phyloP scores from a whole-genome alignment of 805 yeast genomes.

The Candida nemodendra region DNA sequence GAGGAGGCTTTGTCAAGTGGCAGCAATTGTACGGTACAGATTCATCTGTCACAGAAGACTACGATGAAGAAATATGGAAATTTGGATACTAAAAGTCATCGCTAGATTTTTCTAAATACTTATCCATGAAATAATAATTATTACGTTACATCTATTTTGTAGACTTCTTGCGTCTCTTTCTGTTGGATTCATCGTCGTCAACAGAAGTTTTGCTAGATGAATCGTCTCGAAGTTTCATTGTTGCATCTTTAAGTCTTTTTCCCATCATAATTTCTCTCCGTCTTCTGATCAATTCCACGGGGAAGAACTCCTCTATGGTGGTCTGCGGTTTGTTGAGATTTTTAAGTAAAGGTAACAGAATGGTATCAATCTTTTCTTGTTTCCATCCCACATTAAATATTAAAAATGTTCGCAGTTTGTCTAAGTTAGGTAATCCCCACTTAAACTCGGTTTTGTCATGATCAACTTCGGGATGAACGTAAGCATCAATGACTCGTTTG shows the following conservation, averaged over 20 bases:
- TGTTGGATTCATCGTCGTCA: constrained; percentile 4
- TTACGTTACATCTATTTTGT: background rate
- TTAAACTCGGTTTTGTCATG: constrained; percentile 70
- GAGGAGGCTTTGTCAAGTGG: constrained; percentile 89
- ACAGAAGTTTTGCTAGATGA: too few species aligned
- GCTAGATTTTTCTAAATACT: constrained; percentile 1
- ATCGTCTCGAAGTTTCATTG: constrained; percentile 43
- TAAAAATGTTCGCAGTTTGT: constrained; percentile 68
- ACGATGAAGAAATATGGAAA: constrained; percentile 42
- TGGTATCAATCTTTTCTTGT: constrained; percentile 71
- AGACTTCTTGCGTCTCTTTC: constrained; percentile 5
- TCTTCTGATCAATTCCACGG: constrained; percentile 50
- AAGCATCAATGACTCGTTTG: constrained; percentile 66
- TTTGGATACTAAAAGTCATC: constrained; percentile 21
- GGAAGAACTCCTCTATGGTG: constrained; percentile 66
- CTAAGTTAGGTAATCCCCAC: constrained; percentile 92
- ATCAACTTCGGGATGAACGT: constrained; percentile 80
- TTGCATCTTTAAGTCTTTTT: constrained; percentile 61
- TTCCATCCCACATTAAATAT: constrained; percentile 78
- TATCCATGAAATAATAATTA: too few species aligned
- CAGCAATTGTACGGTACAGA: constrained; percentile 73
- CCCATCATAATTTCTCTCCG: constrained; percentile 51
- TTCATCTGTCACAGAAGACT: constrained; percentile 57
- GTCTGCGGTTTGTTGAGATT: constrained; percentile 72
- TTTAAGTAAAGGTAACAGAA: constrained; percentile 79